These are phyloP conservation scores for Macadamia integrifolia DNA, from an alignment of 164 flowering plant species.

Conservation along the genomic window DNA sequence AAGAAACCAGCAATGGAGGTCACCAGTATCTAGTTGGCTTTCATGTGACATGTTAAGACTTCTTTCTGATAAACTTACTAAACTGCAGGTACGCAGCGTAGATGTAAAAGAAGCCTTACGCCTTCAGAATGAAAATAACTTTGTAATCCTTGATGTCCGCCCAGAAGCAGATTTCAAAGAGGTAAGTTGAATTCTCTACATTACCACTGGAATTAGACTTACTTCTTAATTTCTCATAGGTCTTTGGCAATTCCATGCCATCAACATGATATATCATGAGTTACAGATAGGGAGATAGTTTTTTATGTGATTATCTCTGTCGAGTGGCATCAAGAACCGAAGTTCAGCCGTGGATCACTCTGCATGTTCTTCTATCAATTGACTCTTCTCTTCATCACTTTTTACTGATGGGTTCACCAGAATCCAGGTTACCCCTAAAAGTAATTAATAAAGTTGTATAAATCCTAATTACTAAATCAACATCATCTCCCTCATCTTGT, in stretches of 20 bases:
- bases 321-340: no score
- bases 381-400: no score
- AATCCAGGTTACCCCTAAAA: no score
- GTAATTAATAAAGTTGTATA: no score
- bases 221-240: no score
- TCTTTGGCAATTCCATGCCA: no score
- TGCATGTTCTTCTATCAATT: no score
- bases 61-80: neutral
- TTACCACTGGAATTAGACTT: neutral
- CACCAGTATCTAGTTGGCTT: neutral
- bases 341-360: no score
- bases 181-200: slow-evolving; percentile 31
- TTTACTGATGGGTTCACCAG: no score
- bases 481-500: neutral
- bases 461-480: neutral
- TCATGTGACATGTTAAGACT: neutral
- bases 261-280: neutral
- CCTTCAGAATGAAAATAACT: slow-evolving; percentile 82
- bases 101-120: slow-evolving; percentile 93
- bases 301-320: neutral
- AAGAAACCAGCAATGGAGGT: neutral
- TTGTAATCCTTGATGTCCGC: slow-evolving; percentile 93
- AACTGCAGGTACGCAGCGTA: slow-evolving; percentile 78
- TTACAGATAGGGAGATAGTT: neutral
- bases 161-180: slow-evolving; percentile 93